phyloP scores from a whole-genome alignment of 2,329 filamentous ascomycete genomes.

The Claviceps arundinis region DNA sequence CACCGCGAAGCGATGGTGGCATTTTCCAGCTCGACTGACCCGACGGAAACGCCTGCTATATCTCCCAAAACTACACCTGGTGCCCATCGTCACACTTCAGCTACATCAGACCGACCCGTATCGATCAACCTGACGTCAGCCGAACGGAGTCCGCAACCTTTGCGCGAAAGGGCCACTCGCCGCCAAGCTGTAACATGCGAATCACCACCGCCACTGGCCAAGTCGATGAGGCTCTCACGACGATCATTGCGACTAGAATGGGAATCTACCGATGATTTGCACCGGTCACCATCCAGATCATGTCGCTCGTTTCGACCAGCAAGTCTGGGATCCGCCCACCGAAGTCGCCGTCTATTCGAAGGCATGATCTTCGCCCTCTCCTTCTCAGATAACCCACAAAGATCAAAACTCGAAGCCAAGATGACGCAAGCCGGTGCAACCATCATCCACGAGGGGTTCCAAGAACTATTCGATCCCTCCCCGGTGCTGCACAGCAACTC shows the following conservation, averaged over 20 bases:
- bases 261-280: conserved; percentile 36
- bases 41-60: conserved; percentile 25
- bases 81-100: conserved; percentile 18
- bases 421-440: conserved; percentile 61
- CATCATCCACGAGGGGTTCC: conserved; percentile 63
- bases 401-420: conserved; percentile 37
- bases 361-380: conserved; percentile 85
- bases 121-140: conserved; percentile 15
- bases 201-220: conserved; percentile 15
- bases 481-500: conserved; percentile 20
- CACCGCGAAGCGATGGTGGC: conserved; percentile 9
- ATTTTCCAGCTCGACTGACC: conserved; percentile 26
- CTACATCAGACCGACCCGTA: conserved; percentile 10
- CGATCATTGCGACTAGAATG: conserved; percentile 21
- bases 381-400: conserved; percentile 35
- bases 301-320: conserved; percentile 16
- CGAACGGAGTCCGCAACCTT: conserved; percentile 8
- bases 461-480: conserved; percentile 56
- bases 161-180: conserved; percentile 8
- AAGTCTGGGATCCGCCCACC: conserved; percentile 12
- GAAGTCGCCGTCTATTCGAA: conserved; percentile 42
- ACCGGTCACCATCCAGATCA: conserved; percentile 23
- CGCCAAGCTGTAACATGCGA: conserved; percentile 11
- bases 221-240: conserved; percentile 11
- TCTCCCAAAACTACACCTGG: conserved; percentile 24